These are phyloP conservation scores for Thalassiosira livingstoniorum DNA, from an alignment of 352 stramenopile genomes.

Conservation along the genomic window DNA sequence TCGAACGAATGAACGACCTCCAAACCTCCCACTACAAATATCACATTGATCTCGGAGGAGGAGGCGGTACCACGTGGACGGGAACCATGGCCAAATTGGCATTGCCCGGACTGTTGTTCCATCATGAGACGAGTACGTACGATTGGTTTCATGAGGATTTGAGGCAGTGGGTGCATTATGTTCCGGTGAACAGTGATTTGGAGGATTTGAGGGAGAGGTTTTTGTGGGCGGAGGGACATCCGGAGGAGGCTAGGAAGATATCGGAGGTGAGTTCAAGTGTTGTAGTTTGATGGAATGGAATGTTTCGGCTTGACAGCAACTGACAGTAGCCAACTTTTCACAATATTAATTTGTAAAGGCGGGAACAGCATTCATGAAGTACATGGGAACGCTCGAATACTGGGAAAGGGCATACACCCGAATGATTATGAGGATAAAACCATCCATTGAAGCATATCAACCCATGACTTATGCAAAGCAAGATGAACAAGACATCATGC, in stretches of 20 bases:
- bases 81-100: slow-evolving; percentile 1
- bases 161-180: slow-evolving; percentile 32
- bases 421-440: neutral
- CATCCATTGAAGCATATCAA: neutral
- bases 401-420: neutral
- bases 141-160: slow-evolving; percentile 39
- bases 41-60: neutral
- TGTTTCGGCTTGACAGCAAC: too few species aligned
- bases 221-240: neutral
- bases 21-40: neutral
- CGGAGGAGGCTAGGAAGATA: neutral
- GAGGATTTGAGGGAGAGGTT: neutral
- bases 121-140: slow-evolving; percentile 36
- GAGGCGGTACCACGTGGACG: neutral
- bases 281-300: too few species aligned
- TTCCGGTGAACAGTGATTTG: slow-evolving; percentile 11
- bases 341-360: too few species aligned
- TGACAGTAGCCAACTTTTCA: too few species aligned
- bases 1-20: neutral
- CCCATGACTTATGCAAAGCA: neutral
- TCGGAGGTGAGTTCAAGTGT: too few species aligned
- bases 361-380: slow-evolving; percentile 1
- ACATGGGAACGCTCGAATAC: neutral
- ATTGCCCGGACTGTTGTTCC: slow-evolving; percentile 28
- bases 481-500: neutral